These are phyloP conservation scores for Takakia lepidozioides DNA, from an alignment of 225 moss, liverwort and hornwort genomes.

Conservation along the genomic window DNA sequence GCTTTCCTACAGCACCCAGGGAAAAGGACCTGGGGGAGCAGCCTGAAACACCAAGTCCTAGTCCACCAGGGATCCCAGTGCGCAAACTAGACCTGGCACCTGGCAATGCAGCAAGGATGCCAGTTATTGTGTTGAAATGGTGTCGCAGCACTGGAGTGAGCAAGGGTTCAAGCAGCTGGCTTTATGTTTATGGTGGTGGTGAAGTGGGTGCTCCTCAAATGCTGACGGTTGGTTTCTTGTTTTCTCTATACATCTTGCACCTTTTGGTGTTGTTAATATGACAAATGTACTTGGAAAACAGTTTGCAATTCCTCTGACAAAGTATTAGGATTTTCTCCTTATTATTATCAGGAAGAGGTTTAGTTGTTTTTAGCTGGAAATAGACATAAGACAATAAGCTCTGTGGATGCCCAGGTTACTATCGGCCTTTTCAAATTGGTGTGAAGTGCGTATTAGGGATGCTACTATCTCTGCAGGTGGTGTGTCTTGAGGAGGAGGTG, in stretches of 20 bases:
- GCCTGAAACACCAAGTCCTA: constrained; percentile 41
- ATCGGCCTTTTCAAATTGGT: too few relatives aligned
- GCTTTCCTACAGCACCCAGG: constrained; percentile 48
- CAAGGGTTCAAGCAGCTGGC: constrained; percentile 60
- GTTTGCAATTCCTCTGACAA: too few relatives aligned
- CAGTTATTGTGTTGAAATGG: constrained; percentile 79
- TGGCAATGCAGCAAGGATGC: constrained; percentile 75
- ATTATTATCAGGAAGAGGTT: too few relatives aligned
- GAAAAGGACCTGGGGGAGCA: constrained; percentile 57
- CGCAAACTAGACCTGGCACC: constrained; percentile 64
- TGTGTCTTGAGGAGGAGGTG: constrained; percentile 57
- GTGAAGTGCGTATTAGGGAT: too few relatives aligned
- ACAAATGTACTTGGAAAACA: too few relatives aligned
- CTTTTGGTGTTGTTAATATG: too few relatives aligned
- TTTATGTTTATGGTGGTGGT: constrained; percentile 88
- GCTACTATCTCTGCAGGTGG: constrained; percentile 56
- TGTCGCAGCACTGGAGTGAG: constrained; percentile 56
- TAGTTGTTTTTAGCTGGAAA: too few relatives aligned
- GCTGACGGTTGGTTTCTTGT: constrained; percentile 57
- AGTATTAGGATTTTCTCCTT: too few relatives aligned
- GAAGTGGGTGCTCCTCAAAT: constrained; percentile 76
- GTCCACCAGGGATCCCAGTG: constrained; percentile 55
- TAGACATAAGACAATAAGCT: too few relatives aligned
- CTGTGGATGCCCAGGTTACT: too few relatives aligned
- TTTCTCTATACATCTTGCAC: too few relatives aligned